Base-by-base conservation (phyloP, 192 early-diverging fungal species). In the Chytriomyces confervae region DNA sequence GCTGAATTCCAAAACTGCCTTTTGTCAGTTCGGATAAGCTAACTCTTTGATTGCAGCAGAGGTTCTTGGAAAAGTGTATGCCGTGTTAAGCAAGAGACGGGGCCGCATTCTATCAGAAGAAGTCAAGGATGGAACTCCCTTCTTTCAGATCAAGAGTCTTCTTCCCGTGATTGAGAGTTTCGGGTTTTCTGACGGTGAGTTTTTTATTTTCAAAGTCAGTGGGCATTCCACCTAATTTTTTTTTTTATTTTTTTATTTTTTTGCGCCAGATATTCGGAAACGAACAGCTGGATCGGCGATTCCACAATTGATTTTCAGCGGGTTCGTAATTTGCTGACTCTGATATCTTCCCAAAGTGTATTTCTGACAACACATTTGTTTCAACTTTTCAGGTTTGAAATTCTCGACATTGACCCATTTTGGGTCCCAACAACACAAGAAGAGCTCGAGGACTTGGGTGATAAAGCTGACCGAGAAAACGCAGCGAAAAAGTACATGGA, bases 391-490 rank as follows among this genome's bases (percentile, higher is more conserved):
- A 91, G 89, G 3, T 99, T 95, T 81, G 96, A 98, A 80, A 81
- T 93, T 63, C 81, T 98, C 51, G 94, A 98, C 62, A 85, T 89
- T 62, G 97, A 99, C 82, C 98, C 98, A 13, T 98, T 96, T 88
- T 99, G 97, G 98, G 96, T 97, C 6, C 98, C 98, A 6, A 95
- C 91, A 6, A 98, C 98, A 5, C 92, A 96, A 75, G 96, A 98
- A 82, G 96, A 98, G 84, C 84, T 99, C 68, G 98, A 99, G 81
- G 98, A 99, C 81, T 78, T 98, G 66, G 97, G 98, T 46, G 96
- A 97, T 66, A 98, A 97, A 86, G 95, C 97, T 0, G 98, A 98
- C 72, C 77, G 93, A 10, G 98, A 99, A 61, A 99, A 98, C 74
- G 77, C 95, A 20, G 97, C 96, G 36, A 96, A 94, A 74, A 94